Evolutionary conservation across 2,329 filamentous ascomycete species (phyloP), one percentile per base, ranked within the genome.

Genomic region (Neonectria sp.): DNA sequence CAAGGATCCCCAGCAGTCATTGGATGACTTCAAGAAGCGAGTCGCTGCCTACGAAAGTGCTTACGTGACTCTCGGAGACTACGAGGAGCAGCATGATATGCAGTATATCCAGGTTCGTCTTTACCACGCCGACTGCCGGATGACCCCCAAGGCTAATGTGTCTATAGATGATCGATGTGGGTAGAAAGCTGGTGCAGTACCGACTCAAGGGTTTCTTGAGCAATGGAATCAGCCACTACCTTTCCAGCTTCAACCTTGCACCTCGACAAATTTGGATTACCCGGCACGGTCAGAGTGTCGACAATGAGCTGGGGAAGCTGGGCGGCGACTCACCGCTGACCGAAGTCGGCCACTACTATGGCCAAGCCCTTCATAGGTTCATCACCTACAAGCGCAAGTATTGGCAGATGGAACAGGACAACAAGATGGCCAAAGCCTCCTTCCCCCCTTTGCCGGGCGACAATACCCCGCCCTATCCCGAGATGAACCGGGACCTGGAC

Each of bases 221-320:
- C 64, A 93, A 93, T 45, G 94, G 96, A 69, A 96, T 97, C 62
- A 95, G 96, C 63, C 97, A 95, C 71, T 99, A 98, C 76, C 87
- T 99, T 11, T 92, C 96, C 52, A 98, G 97, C 74, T 99, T 99
- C 86, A 98, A 99, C 75, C 88, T 99, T 17, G 94, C 95, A 0
- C 95, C 96, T 1, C 89, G 96, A 61, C 95, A 98, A 80, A 98
- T 99, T 68, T 99, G 96, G 96, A 97, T 99, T 78, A 98, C 96
- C 2, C 88, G 96, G 57, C 96, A 98, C 78, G 96, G 96, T 48
- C 93, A 98, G 81, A 98, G 95, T 63, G 79, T 89, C 68, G 96
- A 99, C 79, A 98, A 99, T 77, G 87, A 93, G 65, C 86, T 90
- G 3, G 95, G 95, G 68, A 97, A 94, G 79, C 94, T 99, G 68